Evolutionary conservation across 305 asterid species (phyloP).

Genomic region (Rubia occidens): DNA sequence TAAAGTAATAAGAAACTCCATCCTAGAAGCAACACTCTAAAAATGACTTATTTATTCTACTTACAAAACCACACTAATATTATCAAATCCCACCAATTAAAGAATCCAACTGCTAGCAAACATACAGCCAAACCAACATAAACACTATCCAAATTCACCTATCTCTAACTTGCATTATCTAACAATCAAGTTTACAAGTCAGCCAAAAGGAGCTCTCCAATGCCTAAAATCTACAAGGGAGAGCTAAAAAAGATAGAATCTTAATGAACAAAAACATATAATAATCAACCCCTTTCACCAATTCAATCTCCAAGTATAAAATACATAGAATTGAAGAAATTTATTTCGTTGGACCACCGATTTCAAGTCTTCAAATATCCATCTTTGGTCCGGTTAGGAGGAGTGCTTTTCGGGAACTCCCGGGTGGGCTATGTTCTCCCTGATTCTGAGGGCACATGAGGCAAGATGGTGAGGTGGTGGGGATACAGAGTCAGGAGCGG

Average conservation of each 20-base stretch:
- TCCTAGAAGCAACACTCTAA: too few species aligned
- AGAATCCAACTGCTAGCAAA: neutral
- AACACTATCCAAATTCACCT: neutral
- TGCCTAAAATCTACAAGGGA: too few species aligned
- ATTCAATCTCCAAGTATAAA: conserved; percentile 1
- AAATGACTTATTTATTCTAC: neutral
- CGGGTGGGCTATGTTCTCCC: too few species aligned
- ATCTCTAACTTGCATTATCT: too few species aligned
- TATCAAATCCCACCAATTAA: neutral
- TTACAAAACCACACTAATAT: neutral
- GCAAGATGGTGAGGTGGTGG: too few species aligned
- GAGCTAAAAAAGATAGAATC: neutral
- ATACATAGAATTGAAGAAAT: neutral
- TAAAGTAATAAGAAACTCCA: too few species aligned
- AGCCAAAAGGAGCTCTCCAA: neutral
- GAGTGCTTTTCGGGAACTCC: too few species aligned
- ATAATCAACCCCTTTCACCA: neutral
- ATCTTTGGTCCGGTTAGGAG: conserved; percentile 59
- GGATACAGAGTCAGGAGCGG: too few species aligned
- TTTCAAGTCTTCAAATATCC: conserved; percentile 73
- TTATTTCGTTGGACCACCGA: conserved; percentile 57
- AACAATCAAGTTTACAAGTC: too few species aligned
- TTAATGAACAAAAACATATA: neutral
- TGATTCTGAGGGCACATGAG: too few species aligned
- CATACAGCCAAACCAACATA: neutral